These are phyloP conservation scores for Aspergillus sclerotiicarbonarius DNA, from an alignment of 495 filamentous ascomycete species.

Conservation along the genomic window DNA sequence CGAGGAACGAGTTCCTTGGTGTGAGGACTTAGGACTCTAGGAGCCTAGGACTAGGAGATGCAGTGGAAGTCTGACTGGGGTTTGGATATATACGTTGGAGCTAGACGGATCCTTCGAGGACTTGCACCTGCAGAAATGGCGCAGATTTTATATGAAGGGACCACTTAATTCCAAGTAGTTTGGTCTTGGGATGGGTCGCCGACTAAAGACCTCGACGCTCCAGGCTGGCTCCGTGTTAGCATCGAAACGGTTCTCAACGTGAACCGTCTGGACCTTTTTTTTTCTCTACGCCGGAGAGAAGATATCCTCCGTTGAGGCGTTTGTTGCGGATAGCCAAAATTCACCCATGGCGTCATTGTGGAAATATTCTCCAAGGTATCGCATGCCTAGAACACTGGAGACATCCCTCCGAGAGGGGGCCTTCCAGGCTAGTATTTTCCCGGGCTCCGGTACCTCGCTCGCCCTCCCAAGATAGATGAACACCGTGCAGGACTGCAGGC, in stretches of 20 bases:
- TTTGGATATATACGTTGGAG: constrained; percentile 2
- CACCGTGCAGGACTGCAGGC: too few species aligned
- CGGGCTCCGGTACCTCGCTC: too few species aligned
- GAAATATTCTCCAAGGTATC: constrained; percentile 6
- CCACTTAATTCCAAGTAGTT: constrained; percentile 9
- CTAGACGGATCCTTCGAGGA: constrained; percentile 13
- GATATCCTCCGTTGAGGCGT: too few species aligned
- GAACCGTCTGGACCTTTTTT: too few species aligned
- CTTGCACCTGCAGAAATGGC: constrained; percentile 30
- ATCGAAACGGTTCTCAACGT: too few species aligned
- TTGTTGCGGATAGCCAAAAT: neutral
- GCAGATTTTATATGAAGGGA: constrained; percentile 16
- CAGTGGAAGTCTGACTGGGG: constrained; percentile 1
- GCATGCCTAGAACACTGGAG: neutral
- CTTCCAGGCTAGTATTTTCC: too few species aligned
- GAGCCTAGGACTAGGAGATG: neutral
- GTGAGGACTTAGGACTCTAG: neutral
- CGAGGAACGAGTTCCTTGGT: neutral
- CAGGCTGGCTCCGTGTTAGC: too few species aligned
- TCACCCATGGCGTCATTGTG: constrained; percentile 1
- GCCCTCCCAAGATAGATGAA: too few species aligned
- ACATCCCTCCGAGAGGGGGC: too few species aligned
- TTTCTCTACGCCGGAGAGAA: too few species aligned
- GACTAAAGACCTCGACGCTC: neutral
- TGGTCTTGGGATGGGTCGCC: neutral